Conservation (phyloP, 805 yeast genomes). For the Cyberlindnera mrakii region DNA sequence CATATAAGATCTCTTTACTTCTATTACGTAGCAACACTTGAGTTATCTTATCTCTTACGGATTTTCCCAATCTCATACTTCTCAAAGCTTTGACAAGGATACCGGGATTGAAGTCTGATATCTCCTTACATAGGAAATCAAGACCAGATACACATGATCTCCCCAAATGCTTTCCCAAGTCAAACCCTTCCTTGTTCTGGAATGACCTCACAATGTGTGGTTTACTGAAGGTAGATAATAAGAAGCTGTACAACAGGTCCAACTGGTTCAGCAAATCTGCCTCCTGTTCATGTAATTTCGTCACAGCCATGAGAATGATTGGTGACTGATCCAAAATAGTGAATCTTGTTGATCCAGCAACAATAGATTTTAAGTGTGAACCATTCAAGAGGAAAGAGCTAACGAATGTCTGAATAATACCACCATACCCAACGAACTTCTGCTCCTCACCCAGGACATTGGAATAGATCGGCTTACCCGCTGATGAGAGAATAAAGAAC, state of each 20-base stretch:
- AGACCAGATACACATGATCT: conserved; percentile 69
- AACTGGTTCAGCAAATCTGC: conserved; percentile 55
- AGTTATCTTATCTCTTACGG: conserved; percentile 53
- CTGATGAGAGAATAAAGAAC: conserved; percentile 70
- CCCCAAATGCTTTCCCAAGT: conserved; percentile 68
- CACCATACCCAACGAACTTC: conserved; percentile 63
- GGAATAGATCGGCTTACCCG: conserved; percentile 86
- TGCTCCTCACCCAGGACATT: conserved; percentile 57
- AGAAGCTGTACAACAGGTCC: conserved; percentile 65
- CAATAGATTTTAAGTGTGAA: conserved; percentile 40
- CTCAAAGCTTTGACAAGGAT: conserved; percentile 61
- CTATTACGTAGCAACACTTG: conserved; percentile 43
- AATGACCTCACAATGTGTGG: conserved; percentile 69
- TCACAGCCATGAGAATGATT: conserved; percentile 64
- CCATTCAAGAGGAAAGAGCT: conserved; percentile 52
- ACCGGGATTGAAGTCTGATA: conserved; percentile 51
- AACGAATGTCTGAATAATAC: conserved; percentile 73
- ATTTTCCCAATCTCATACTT: conserved; percentile 50
- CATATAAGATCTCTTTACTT: conserved; percentile 61
- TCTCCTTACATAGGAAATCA: conserved; percentile 51
- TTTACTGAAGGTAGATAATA: conserved; percentile 78
- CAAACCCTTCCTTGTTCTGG: conserved; percentile 69
- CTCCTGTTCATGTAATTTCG: conserved; percentile 48
- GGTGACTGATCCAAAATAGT: conserved; percentile 62
- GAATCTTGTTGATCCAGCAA: conserved; percentile 45